phyloP scores from a whole-genome alignment of 2,329 filamentous ascomycete species.

The Allantophomopsis lycopodina region DNA sequence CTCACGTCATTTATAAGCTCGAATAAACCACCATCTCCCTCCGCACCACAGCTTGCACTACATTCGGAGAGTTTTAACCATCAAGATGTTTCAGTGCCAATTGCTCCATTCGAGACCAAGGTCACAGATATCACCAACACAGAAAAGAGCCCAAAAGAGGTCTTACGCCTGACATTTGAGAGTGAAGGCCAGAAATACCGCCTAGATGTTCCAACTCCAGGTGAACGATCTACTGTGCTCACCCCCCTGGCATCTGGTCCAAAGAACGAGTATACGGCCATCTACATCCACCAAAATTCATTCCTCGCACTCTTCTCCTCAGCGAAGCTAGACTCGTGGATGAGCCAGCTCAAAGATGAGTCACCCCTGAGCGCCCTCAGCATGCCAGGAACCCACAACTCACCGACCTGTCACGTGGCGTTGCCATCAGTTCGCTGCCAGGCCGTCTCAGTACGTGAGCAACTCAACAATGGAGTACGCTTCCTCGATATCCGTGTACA shows the following conservation, averaged over 20 bases:
- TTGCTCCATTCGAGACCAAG: constrained; percentile 56
- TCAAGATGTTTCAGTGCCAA: constrained; percentile 45
- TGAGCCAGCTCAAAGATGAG: constrained; percentile 59
- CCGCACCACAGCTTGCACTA: constrained; percentile 21
- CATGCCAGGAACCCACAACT: constrained; percentile 94
- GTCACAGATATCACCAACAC: constrained; percentile 47
- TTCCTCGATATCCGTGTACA: constrained; percentile 89
- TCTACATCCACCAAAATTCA: constrained; percentile 45
- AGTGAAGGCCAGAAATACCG: constrained; percentile 51
- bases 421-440: constrained; percentile 91
- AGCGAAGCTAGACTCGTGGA: constrained; percentile 61
- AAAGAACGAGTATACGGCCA: constrained; percentile 44
- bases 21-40: constrained; percentile 23
- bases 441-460: constrained; percentile 59
- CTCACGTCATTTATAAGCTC: constrained; percentile 25
- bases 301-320: constrained; percentile 57
- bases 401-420: constrained; percentile 70
- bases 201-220: constrained; percentile 56
- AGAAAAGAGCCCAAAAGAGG: constrained; percentile 43
- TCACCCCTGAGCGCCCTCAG: constrained; percentile 68
- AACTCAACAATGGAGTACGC: constrained; percentile 80
- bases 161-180: constrained; percentile 63
- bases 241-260: constrained; percentile 36
- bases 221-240: constrained; percentile 44
- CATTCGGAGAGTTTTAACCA: constrained; percentile 46